Conservation (phyloP, 2,329 filamentous ascomycete genomes). For the Verticillium isaacii region DNA sequence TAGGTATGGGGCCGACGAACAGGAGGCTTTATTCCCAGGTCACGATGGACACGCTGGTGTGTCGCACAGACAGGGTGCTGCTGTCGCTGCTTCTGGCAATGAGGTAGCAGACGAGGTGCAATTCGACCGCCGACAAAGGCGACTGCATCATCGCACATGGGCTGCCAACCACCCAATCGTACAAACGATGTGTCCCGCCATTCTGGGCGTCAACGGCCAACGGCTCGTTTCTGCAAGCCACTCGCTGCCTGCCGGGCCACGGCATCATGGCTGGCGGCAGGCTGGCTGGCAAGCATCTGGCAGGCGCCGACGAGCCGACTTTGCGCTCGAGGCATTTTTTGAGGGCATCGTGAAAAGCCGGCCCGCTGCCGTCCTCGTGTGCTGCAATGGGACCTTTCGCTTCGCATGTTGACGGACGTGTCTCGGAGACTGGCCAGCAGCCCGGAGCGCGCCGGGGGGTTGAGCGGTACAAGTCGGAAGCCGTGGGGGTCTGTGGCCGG, state of each 20-base stretch:
- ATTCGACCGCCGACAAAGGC: neutral
- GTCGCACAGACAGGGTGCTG: neutral
- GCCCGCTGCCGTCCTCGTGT: neutral
- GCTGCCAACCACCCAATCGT: neutral
- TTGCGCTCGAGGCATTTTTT: neutral
- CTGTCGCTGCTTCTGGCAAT: neutral
- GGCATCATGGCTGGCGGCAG: neutral
- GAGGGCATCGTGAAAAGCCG: slow-evolving; percentile 2
- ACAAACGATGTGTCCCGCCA: neutral
- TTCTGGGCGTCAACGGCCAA: neutral
- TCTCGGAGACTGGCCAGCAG: neutral
- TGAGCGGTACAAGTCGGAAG: neutral
- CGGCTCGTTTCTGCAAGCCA: neutral
- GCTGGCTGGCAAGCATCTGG: neutral
- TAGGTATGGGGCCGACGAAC: neutral
- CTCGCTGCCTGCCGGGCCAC: neutral
- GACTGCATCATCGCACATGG: neutral
- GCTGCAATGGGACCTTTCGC: neutral
- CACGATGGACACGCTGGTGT: neutral
- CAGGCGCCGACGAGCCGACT: neutral
- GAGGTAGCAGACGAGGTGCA: neutral
- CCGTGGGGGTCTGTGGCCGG: neutral
- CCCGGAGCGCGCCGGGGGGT: neutral
- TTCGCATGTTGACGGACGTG: neutral
- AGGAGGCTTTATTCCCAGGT: neutral